phyloP scores from a whole-genome alignment of 1,139 yeast species.

The Suhomyces chickasaworum region DNA sequence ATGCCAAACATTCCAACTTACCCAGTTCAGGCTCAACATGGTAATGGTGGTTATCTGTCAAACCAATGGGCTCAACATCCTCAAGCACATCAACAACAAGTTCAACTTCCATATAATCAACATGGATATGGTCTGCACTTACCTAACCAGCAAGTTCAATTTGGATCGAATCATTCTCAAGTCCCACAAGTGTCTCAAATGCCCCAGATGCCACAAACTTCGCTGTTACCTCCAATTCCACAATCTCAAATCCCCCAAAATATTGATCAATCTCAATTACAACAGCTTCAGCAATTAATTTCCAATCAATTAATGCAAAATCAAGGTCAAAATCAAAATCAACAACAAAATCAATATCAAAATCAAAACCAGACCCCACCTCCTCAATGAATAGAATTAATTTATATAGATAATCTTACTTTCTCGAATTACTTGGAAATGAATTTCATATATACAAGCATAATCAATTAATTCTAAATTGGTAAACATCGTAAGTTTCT shows the following conservation, averaged over 20 bases:
- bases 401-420: neutral
- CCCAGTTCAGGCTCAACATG: neutral
- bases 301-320: slow-evolving; percentile 22
- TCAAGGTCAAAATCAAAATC: slow-evolving; percentile 18
- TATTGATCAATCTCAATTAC: slow-evolving; percentile 22
- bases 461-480: too few species aligned
- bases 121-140: neutral
- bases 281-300: slow-evolving; percentile 34
- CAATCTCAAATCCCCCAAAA: slow-evolving; percentile 10
- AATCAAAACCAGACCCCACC: slow-evolving; percentile 18
- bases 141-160: neutral
- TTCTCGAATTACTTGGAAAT: too few species aligned
- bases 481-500: too few species aligned
- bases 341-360: slow-evolving; percentile 16
- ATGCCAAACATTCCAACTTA: neutral
- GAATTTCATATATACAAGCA: too few species aligned
- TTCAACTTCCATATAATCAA: slow-evolving; percentile 4
- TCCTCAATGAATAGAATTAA: neutral
- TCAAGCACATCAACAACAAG: slow-evolving; percentile 15
- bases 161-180: neutral
- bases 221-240: slow-evolving; percentile 1
- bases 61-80: slow-evolving; percentile 12
- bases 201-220: slow-evolving; percentile 21
- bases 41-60: neutral
- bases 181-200: neutral